Percentiles rank a stretch among this genome's conserved stretches.
phyloP scores from a whole-genome alignment of 768 basidiomycete species.

The Peribolospora kevripleyi region DNA sequence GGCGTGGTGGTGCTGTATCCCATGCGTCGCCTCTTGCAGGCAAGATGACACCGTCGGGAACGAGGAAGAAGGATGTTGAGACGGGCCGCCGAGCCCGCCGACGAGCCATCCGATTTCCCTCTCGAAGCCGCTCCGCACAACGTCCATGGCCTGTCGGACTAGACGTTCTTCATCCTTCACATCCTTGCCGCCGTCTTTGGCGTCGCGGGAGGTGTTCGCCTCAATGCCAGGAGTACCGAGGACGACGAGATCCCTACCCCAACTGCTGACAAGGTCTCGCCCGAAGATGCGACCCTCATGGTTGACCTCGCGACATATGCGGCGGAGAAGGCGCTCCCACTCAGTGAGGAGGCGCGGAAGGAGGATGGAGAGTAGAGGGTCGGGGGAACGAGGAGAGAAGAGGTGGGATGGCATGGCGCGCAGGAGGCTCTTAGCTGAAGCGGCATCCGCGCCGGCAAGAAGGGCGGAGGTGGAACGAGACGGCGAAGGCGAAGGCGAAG shows the following conservation, averaged over 20 bases:
- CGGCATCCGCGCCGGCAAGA: too few species aligned
- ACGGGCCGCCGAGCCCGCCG: not conserved
- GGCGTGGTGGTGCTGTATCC: too few species aligned
- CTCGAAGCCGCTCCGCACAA: constrained; percentile 10
- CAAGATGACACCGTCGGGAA: too few species aligned
- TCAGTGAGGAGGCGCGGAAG: constrained; percentile 9
- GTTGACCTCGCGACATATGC: constrained; percentile 8
- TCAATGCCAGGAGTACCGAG: not conserved
- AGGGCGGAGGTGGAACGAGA: not conserved
- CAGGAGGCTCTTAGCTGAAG: too few species aligned
- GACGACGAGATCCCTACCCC: not conserved
- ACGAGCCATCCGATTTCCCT: constrained; percentile 13
- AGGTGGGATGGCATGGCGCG: not conserved
- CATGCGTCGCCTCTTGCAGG: too few species aligned
- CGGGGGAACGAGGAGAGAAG: constrained; percentile 1
- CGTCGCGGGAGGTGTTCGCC: not conserved
- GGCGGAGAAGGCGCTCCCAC: constrained; percentile 11
- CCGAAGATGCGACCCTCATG: constrained; percentile 9
- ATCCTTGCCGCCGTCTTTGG: too few species aligned
- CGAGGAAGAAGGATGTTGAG: too few species aligned
- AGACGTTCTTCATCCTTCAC: not conserved
- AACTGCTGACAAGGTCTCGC: not conserved
- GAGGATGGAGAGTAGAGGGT: constrained; percentile 8
- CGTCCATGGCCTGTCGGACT: constrained; percentile 9
- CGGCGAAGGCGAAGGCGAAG: not conserved